Evolutionary conservation across 495 filamentous ascomycete genomes (phyloP), one percentile per base, ranked within the genome.

Genomic region (Penicillium salamii): DNA sequence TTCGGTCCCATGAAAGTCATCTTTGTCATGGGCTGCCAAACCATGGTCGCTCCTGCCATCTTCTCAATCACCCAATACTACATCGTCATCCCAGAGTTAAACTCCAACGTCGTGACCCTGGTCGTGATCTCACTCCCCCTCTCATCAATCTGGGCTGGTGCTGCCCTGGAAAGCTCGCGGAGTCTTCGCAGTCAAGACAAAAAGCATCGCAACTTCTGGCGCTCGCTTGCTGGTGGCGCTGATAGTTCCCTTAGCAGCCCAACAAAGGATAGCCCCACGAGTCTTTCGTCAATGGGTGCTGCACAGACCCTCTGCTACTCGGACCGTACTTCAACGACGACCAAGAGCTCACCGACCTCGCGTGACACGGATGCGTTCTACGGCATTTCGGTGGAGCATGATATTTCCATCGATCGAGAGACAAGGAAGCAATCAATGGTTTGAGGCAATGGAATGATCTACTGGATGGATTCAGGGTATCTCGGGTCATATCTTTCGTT

Each of bases 11-110:
- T 90, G 74, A 81, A 84, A 55, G 77, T 86, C 45, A 80, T 90
- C 50, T 87, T 87, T 59, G 76, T 87, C 50, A 85, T 89, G 78
- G 83, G 85, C 38, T 86, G 80, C 50, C 86, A 89, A 66, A 89
- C 86, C 15, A 78, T 96, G 77, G 59, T 91, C 24, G 71, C 93
- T 42, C 91, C 91, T 84, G 89, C 86, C 15, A 60, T 91, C 52
- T 89, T 95, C 64, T 80, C 83, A 1, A 75, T 81, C 51, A 62
- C 90, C 15, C 77, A 89, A 51, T 89, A 79, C 62, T 46, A 63
- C 13, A 54, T 66, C 44, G 50, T 52, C 17, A 79, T 87, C 51
- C 79, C 81, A 3, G 78, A 84, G 44, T 68, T 88, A 29, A 63
- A 68, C 48, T 78, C 86, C 32, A 74, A 87, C 36, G 74, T 82